A percentile compares a stretch with the other conserved stretches of the same genome.
Conservation (phyloP, 371 early-diverging fungal genomes). For the Lichtheimia ramosa region DNA sequence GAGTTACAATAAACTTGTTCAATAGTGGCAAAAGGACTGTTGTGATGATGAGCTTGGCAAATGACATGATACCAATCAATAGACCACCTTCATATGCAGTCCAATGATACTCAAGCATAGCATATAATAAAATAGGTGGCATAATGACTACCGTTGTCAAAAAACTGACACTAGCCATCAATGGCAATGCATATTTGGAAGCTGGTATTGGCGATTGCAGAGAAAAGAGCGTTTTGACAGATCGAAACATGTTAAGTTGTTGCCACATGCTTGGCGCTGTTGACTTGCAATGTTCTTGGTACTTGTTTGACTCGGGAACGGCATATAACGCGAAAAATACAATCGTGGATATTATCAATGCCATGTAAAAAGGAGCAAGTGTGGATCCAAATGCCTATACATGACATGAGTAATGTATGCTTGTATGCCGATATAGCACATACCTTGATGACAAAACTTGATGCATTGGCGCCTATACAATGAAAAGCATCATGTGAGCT, state of each 20-base stretch:
- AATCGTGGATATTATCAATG: slow-evolving; percentile 17
- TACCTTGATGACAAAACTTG: slow-evolving; percentile 26
- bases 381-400: slow-evolving; percentile 24
- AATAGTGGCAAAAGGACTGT: slow-evolving; percentile 29
- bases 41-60: slow-evolving; percentile 18
- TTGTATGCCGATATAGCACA: neutral
- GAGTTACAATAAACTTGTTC: slow-evolving; percentile 16
- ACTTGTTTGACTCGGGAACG: slow-evolving; percentile 48
- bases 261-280: slow-evolving; percentile 9
- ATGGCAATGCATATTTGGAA: slow-evolving; percentile 24
- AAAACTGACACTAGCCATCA: slow-evolving; percentile 29
- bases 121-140: slow-evolving; percentile 43
- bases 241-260: slow-evolving; percentile 38
- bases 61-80: slow-evolving; percentile 28
- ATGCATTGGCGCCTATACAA: slow-evolving; percentile 25
- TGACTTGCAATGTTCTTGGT: neutral
- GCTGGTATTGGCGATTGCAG: neutral
- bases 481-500: neutral
- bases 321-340: slow-evolving; percentile 21
- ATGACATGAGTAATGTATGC: neutral
- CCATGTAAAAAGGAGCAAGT: slow-evolving; percentile 35
- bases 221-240: slow-evolving; percentile 24
- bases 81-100: slow-evolving; percentile 47
- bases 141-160: slow-evolving; percentile 18
- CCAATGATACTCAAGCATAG: slow-evolving; percentile 47